A percentile compares a stretch with the other conserved stretches of the same genome.
Evolutionary conservation across 1,284 basidiomycete species (phyloP).

Genomic region (Irpex sp.): DNA sequence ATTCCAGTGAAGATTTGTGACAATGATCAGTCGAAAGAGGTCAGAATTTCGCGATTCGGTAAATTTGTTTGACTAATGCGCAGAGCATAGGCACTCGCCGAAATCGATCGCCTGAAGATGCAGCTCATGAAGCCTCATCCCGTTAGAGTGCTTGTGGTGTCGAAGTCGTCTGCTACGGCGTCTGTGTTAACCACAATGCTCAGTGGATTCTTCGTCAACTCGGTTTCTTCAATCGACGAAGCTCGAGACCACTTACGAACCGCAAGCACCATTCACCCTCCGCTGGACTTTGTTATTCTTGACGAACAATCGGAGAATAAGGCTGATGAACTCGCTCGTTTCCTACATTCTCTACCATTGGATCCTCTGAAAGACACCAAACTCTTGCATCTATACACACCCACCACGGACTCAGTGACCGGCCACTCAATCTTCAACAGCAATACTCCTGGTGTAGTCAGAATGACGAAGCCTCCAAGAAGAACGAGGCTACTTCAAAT

Average conservation of each 20-base stretch:
- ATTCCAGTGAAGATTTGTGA: constrained; percentile 69
- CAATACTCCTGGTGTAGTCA: constrained; percentile 63
- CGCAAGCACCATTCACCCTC: constrained; percentile 37
- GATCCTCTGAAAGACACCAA: constrained; percentile 60
- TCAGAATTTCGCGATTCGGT: constrained; percentile 24
- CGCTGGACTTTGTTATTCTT: constrained; percentile 70
- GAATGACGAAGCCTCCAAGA: constrained; percentile 77
- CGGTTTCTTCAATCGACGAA: constrained; percentile 53
- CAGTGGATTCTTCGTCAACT: constrained; percentile 56
- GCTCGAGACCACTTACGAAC: constrained; percentile 49
- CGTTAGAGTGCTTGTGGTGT: constrained; percentile 62
- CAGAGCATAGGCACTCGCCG: constrained; percentile 46
- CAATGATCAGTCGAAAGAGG: constrained; percentile 62
- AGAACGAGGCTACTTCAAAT: constrained; percentile 66
- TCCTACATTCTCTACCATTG: constrained; percentile 49
- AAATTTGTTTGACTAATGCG: background rate
- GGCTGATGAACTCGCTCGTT: constrained; percentile 60
- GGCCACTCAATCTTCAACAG: constrained; percentile 58
- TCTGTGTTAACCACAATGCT: constrained; percentile 66
- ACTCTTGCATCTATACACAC: constrained; percentile 76
- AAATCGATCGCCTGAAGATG: constrained; percentile 53
- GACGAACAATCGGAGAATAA: constrained; percentile 71
- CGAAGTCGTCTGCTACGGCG: constrained; percentile 63
- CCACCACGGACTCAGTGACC: constrained; percentile 61
- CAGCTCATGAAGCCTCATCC: constrained; percentile 53